phyloP scores from a whole-genome alignment of 495 filamentous ascomycete species.

The Xylaria palmicola region DNA sequence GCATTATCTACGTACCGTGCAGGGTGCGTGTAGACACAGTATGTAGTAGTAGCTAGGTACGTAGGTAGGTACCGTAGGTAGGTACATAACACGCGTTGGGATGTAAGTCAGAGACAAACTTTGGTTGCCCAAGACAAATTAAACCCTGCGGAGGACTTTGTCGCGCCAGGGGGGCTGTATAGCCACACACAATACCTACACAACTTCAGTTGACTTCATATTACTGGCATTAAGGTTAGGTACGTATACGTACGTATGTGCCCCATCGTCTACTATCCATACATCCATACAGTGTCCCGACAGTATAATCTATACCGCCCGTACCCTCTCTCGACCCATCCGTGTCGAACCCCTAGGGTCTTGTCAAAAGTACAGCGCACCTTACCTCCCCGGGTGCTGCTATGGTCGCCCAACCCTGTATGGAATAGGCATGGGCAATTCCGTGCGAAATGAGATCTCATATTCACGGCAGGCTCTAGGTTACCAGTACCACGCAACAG shows the following conservation, averaged over 20 bases:
- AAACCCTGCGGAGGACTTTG: conserved; percentile 21
- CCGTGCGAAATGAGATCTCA: background rate
- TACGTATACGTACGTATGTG: background rate
- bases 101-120: background rate
- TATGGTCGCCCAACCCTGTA: too few relatives aligned
- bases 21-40: too few relatives aligned
- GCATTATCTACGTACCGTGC: conserved; percentile 8
- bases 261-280: background rate
- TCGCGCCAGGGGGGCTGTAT: conserved; percentile 5
- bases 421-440: background rate
- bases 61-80: too few relatives aligned
- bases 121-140: conserved; percentile 15
- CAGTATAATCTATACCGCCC: background rate
- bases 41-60: too few relatives aligned
- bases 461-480: too few relatives aligned
- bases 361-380: conserved; percentile 15
- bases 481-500: too few relatives aligned
- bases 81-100: too few relatives aligned
- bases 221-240: too few relatives aligned
- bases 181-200: conserved; percentile 3
- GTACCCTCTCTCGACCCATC: background rate
- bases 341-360: conserved; percentile 1
- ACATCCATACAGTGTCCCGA: background rate
- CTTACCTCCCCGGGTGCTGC: background rate
- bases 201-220: too few relatives aligned